phyloP scores from a whole-genome alignment of 352 stramenopile genomes.

The Salisapilia sapeloensis region DNA sequence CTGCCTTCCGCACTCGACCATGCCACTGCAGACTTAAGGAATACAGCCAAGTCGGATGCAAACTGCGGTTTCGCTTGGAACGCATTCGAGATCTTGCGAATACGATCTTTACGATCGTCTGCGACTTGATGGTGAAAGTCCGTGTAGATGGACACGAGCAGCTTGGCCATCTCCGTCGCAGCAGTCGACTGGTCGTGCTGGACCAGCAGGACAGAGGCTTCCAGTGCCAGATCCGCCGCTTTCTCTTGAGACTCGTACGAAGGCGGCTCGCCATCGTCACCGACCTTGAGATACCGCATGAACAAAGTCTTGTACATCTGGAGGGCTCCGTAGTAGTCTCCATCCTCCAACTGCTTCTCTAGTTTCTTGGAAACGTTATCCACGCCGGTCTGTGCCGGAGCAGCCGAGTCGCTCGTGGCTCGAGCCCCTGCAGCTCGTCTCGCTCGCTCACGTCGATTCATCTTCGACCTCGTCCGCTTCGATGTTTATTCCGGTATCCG shows the following conservation, averaged over 20 bases:
- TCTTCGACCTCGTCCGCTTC: slow-evolving; percentile 4
- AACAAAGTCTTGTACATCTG: slow-evolving; percentile 87
- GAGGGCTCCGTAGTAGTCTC: slow-evolving; percentile 74
- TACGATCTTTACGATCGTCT: slow-evolving; percentile 42
- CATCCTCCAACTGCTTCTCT: slow-evolving; percentile 41
- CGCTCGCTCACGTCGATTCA: slow-evolving; percentile 64
- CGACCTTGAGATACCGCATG: slow-evolving; percentile 72
- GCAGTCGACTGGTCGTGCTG: slow-evolving; percentile 61
- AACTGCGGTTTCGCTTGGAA: slow-evolving; percentile 53
- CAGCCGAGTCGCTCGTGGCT: slow-evolving; percentile 4
- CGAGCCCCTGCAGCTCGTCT: slow-evolving; percentile 38
- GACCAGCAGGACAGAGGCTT: slow-evolving; percentile 45
- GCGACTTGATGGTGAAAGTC: slow-evolving; percentile 58
- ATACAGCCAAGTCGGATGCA: slow-evolving; percentile 36
- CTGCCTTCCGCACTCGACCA: slow-evolving; percentile 52
- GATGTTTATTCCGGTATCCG: too few species aligned
- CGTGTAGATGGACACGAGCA: slow-evolving; percentile 57
- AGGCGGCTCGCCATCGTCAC: slow-evolving; percentile 39
- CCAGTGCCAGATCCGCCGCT: slow-evolving; percentile 38
- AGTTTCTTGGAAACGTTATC: slow-evolving; percentile 71
- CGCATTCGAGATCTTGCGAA: slow-evolving; percentile 39
- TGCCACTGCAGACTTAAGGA: slow-evolving; percentile 68
- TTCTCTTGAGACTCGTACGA: slow-evolving; percentile 33
- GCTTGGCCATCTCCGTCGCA: slow-evolving; percentile 61
- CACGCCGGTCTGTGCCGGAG: slow-evolving; percentile 15